Percentiles rank a stretch among this genome's conserved stretches.
Evolutionary conservation across 352 stramenopile species (phyloP).

Genomic region (Peronospora destructor): DNA sequence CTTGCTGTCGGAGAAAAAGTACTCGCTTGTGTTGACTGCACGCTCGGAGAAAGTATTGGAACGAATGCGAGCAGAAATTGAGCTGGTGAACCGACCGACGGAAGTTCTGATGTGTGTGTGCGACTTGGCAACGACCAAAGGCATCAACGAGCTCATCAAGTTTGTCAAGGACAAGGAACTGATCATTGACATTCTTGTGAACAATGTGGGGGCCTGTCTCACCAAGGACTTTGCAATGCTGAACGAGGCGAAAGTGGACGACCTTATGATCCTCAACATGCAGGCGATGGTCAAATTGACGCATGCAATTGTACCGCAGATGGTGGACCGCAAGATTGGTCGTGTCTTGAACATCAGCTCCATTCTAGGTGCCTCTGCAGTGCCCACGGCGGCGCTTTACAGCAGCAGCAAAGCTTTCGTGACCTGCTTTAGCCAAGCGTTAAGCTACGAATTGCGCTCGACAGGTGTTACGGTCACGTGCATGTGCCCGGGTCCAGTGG

Average conservation of each 20-base stretch:
- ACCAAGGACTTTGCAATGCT: constrained; percentile 41
- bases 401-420: constrained; percentile 72
- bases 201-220: constrained; percentile 57
- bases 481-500: constrained; percentile 55
- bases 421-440: constrained; percentile 62
- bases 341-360: constrained; percentile 82
- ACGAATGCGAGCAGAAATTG: constrained; percentile 66
- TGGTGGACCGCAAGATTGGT: constrained; percentile 58
- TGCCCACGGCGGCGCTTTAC: constrained; percentile 71
- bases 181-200: constrained; percentile 80
- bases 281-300: constrained; percentile 55
- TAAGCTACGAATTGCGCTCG: constrained; percentile 75
- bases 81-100: constrained; percentile 57
- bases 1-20: constrained; percentile 70
- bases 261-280: constrained; percentile 67
- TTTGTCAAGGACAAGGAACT: constrained; percentile 52
- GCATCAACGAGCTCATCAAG: constrained; percentile 50
- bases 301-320: constrained; percentile 57
- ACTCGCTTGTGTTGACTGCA: constrained; percentile 65
- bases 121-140: constrained; percentile 44
- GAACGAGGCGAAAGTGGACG: constrained; percentile 37
- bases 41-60: constrained; percentile 53
- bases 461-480: constrained; percentile 77
- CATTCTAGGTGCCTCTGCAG: constrained; percentile 36
- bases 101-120: constrained; percentile 52